Evolutionary conservation across 805 yeast genomes (phyloP).

Genomic region (Torulaspora quercuum): DNA sequence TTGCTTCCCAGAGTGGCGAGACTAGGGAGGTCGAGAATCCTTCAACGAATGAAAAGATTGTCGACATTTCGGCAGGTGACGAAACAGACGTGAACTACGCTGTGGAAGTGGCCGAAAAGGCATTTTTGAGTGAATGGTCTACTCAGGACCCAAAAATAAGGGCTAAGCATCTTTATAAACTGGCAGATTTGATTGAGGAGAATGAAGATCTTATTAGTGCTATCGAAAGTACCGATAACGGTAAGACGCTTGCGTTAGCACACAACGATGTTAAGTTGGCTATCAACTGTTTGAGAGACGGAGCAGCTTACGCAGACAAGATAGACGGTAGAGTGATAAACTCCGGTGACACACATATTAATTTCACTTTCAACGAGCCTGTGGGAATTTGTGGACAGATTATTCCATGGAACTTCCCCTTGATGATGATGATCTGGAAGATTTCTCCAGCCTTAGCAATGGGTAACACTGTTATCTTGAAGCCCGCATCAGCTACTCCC

Average conservation of each 20-base stretch:
- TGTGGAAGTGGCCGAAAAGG: slow-evolving; percentile 61
- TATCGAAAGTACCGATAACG: slow-evolving; percentile 73
- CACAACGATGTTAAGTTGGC: slow-evolving; percentile 66
- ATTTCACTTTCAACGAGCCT: slow-evolving; percentile 69
- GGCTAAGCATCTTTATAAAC: slow-evolving; percentile 49
- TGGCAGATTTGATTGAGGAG: slow-evolving; percentile 67
- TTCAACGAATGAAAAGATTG: slow-evolving; percentile 59
- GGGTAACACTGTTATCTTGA: slow-evolving; percentile 69
- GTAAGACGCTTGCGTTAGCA: slow-evolving; percentile 66
- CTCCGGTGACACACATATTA: slow-evolving; percentile 60
- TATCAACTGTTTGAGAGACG: slow-evolving; percentile 61
- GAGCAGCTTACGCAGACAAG: slow-evolving; percentile 74
- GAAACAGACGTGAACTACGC: slow-evolving; percentile 67
- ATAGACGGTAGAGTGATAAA: slow-evolving; percentile 60
- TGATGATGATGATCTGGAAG: slow-evolving; percentile 77
- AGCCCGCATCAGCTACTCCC: slow-evolving; percentile 77
- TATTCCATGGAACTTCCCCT: slow-evolving; percentile 83
- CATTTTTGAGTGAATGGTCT: slow-evolving; percentile 59
- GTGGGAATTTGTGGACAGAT: slow-evolving; percentile 81
- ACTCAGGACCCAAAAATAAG: slow-evolving; percentile 55
- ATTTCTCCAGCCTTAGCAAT: slow-evolving; percentile 75
- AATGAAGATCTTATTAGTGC: slow-evolving; percentile 59
- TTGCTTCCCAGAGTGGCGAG: slow-evolving; percentile 50
- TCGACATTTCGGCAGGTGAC: slow-evolving; percentile 55
- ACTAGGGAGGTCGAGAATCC: slow-evolving; percentile 57